phyloP scores from a whole-genome alignment of 805 yeast species.

The Schwanniomyces polymorphus region DNA sequence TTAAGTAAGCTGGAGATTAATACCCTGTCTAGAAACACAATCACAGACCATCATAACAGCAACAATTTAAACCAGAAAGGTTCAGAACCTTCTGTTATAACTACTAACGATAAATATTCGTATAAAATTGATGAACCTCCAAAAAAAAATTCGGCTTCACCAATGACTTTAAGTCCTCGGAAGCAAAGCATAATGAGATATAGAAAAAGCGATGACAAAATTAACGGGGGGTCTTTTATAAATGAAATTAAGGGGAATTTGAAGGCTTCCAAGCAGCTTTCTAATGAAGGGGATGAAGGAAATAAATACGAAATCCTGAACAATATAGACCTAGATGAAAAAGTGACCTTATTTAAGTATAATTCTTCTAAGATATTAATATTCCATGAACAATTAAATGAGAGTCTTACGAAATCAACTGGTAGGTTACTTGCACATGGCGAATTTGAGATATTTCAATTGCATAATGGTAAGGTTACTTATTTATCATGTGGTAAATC shows the following conservation, averaged over 20 bases:
- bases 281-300: neutral
- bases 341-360: constrained; percentile 33
- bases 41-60: neutral
- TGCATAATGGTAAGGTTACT: constrained; percentile 56
- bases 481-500: constrained; percentile 66
- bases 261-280: constrained; percentile 5
- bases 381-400: constrained; percentile 31
- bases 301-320: constrained; percentile 4
- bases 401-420: constrained; percentile 14
- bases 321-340: constrained; percentile 31
- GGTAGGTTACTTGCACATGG: constrained; percentile 65
- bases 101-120: neutral
- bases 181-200: constrained; percentile 39
- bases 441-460: constrained; percentile 55
- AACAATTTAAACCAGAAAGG: neutral
- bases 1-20: neutral
- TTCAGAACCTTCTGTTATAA: neutral
- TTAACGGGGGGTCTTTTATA: constrained; percentile 17
- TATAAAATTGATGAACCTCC: neutral
- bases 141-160: neutral
- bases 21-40: neutral
- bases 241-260: constrained; percentile 30
- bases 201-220: constrained; percentile 26
- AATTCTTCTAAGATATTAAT: constrained; percentile 34
- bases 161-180: constrained; percentile 29